Percentiles rank a stretch among this genome's conserved stretches.
phyloP scores from a whole-genome alignment of 2,329 filamentous ascomycete species.

The Cytospora schulzeri region DNA sequence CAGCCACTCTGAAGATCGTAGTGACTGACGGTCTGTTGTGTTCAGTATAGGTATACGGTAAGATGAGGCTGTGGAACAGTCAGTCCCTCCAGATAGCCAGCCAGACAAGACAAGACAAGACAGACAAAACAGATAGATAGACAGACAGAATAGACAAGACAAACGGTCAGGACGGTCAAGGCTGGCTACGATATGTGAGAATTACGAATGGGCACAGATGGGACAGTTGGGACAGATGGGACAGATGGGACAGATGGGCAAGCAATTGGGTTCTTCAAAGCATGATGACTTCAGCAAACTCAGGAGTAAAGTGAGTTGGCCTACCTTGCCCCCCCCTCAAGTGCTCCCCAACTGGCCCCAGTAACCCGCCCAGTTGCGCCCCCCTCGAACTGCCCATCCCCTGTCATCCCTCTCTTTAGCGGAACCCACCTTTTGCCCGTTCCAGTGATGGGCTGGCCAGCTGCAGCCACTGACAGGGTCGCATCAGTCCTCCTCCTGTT shows the following conservation, averaged over 20 bases:
- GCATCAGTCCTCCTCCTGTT: slow-evolving; percentile 20
- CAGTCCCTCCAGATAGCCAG: background rate
- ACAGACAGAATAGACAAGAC: too few relatives aligned
- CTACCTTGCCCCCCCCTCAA: too few relatives aligned
- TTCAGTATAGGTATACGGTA: too few relatives aligned
- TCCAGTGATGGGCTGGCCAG: slow-evolving; percentile 25
- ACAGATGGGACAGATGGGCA: too few relatives aligned
- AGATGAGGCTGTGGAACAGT: too few relatives aligned
- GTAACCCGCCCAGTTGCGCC: background rate
- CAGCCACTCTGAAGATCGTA: background rate
- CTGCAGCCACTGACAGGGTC: slow-evolving; percentile 22
- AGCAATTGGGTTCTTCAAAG: background rate
- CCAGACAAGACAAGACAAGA: too few relatives aligned
- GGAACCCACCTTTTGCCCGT: slow-evolving; percentile 26
- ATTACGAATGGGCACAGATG: too few relatives aligned
- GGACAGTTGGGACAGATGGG: too few relatives aligned
- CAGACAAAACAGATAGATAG: too few relatives aligned
- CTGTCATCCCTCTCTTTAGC: slow-evolving; percentile 6
- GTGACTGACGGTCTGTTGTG: background rate
- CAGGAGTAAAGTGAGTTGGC: background rate
- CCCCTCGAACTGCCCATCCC: background rate
- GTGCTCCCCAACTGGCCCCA: background rate
- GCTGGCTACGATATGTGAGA: too few relatives aligned
- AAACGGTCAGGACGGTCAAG: too few relatives aligned
- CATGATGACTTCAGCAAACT: background rate